phyloP scores from a whole-genome alignment of 805 yeast genomes.

The Kodamaea sagamina region DNA sequence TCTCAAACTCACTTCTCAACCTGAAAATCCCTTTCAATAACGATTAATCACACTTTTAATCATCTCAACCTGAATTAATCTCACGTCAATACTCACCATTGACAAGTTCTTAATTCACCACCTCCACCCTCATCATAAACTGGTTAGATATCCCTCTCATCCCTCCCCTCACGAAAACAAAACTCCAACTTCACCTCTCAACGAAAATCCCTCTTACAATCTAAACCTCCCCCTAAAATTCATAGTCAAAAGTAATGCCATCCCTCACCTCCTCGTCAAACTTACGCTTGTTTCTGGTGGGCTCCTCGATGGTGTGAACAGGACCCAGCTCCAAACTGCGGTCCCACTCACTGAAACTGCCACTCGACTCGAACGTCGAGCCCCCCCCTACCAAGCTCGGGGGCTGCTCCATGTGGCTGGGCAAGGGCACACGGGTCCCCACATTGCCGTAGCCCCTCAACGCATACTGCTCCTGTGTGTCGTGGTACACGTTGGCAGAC shows the following conservation, averaged over 20 bases:
- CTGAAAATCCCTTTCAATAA: too few species aligned
- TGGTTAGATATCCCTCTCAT: too few species aligned
- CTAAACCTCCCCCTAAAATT: constrained; percentile 6
- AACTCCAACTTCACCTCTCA: too few species aligned
- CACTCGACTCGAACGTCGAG: constrained; percentile 46
- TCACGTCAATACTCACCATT: too few species aligned
- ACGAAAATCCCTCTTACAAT: not conserved
- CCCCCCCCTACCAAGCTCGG: constrained; percentile 46
- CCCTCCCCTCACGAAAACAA: too few species aligned
- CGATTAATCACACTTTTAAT: too few species aligned
- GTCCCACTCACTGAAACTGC: constrained; percentile 48
- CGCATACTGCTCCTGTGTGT: constrained; percentile 11
- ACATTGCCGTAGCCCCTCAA: constrained; percentile 11
- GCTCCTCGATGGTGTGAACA: constrained; percentile 20
- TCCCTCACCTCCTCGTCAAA: constrained; percentile 22
- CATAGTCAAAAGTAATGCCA: constrained; percentile 10
- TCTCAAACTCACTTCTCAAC: too few species aligned
- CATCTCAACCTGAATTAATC: too few species aligned
- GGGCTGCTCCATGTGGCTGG: constrained; percentile 42
- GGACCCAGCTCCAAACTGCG: constrained; percentile 15
- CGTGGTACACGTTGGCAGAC: constrained; percentile 12
- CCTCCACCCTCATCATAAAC: too few species aligned
- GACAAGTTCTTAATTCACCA: too few species aligned
- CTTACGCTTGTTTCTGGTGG: constrained; percentile 28
- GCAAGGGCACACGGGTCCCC: constrained; percentile 41